Evolutionary conservation across 108 stramenopile species (phyloP), one percentile per base, ranked within the genome.

Genomic region (Nannochloropsis salina): DNA sequence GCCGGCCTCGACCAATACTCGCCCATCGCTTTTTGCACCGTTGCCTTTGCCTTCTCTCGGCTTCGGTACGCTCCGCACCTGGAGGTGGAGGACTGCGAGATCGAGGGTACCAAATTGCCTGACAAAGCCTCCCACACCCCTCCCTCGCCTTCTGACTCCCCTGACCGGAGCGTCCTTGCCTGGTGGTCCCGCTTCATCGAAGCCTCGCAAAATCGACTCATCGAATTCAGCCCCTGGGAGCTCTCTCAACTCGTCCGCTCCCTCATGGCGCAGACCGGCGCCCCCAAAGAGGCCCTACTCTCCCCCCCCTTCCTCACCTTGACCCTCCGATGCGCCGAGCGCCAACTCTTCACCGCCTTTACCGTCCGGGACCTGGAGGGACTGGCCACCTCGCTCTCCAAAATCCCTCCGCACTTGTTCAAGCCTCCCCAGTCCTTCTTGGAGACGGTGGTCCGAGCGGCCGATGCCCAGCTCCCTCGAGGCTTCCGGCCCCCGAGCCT

Each of bases 311-410:
- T 74, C 61, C 61, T 74, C 6, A 74, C 61, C 8, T n/a, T 74
- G 4, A n/a, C 61, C n/a, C 61, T 74, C 61, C 15, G n/a, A 74
- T 74, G 61, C n/a, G 61, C 61, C 8, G 61, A 74, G 61, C 61
- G 61, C n/a, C 61, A 74, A 74, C n/a, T 74, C n/a, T 74, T 74
- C 61, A 74, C 61, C 61, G n/a, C 61, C 61, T 74, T 74, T 74
- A 74, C 61, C 61, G 61, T n/a, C 15, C 15, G 61, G 61, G 61
- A 74, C n/a, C 61, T 74, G 2, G 61, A 74, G n/a, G 61, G 61
- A 3, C 61, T 74, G 20, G 61, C 61, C 15, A 74, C 61, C 15
- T 74, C 61, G 5, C 61, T 74, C 3, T 74, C 61, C n/a, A 74
- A 74, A 8, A 15, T 74, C 15, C 61, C 61, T 2, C 61, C 61